Evolutionary conservation across 1,284 basidiomycete genomes (phyloP), one percentile per base, ranked within the genome.

Genomic region (Ustilago hordei): DNA sequence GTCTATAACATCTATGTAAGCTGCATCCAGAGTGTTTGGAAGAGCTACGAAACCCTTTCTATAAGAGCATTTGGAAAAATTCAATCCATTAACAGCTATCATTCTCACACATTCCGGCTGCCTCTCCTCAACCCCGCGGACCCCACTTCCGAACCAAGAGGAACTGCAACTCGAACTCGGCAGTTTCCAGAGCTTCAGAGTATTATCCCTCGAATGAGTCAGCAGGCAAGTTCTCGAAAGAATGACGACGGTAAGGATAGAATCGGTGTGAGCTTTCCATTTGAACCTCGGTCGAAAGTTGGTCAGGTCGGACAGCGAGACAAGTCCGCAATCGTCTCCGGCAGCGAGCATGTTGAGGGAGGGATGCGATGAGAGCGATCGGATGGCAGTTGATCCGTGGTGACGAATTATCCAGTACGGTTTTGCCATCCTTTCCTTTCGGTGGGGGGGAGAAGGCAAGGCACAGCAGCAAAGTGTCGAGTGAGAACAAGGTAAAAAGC

Each of bases 161-260:
- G 52, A 13, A 13, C 8, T 3, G 7, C 59, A 60, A 9, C 63
- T 28, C 23, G 23, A 28, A 28, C 23, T 28, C 23, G 23, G 23
- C 23, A 28, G 59, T 7, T 15, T 52, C 92, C 92, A 92, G 4
- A 93, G 88, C 77, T 92, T 90, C 36, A 93, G 84, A 81, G 92
- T 93, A 85, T 95, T 93, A 84, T 96, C 95, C 67, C 94, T 88
- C 15, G 91, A 93, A 84, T 95, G 95, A 93, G 93, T 95, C 77
- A 95, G 88, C 60, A 95, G 85, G 17, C 86, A 86, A 0, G 88
- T 86, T 9, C 87, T 88, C 89, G n/a, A 9, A 7, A 91, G 91
- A 87, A 95, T 93, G 82, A 93, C 89, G 11, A 95, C 86, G 0
- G 92, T 92, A 9, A 95, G 88, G 15, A 95, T 85, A 1, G 91